phyloP scores from a whole-genome alignment of 2,329 filamentous ascomycete species.

The Fusarium decemcellulare region DNA sequence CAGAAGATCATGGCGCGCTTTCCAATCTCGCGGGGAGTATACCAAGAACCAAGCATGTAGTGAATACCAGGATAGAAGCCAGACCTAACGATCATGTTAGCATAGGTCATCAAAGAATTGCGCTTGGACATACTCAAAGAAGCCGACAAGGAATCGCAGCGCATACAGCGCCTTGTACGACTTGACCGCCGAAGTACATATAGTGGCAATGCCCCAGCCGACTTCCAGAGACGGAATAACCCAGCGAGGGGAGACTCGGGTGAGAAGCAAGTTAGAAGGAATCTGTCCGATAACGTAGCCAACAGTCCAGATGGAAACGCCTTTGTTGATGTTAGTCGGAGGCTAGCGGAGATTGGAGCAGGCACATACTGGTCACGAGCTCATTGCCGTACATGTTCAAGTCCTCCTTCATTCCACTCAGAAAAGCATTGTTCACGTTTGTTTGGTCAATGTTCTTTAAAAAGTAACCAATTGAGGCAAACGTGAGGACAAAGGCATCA shows the following conservation, averaged over 20 bases:
- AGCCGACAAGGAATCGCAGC: conserved; percentile 30
- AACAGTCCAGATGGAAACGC: conserved; percentile 34
- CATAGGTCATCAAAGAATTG: neutral
- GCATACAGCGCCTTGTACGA: conserved; percentile 28
- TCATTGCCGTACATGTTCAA: conserved; percentile 37
- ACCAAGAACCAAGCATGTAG: conserved; percentile 43
- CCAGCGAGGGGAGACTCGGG: conserved; percentile 30
- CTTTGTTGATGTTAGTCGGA: neutral
- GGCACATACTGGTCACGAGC: conserved; percentile 38
- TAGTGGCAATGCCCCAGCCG: conserved; percentile 34
- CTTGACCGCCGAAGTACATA: conserved; percentile 28
- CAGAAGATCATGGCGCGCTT: conserved; percentile 39
- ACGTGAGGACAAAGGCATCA: conserved; percentile 52
- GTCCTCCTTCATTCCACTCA: conserved; percentile 43
- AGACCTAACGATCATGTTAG: conserved; percentile 15
- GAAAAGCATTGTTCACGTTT: conserved; percentile 57
- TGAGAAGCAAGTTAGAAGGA: conserved; percentile 30
- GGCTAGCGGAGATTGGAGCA: fast-evolving
- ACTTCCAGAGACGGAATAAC: conserved; percentile 35
- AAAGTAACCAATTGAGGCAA: conserved; percentile 53
- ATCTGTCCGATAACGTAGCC: conserved; percentile 39
- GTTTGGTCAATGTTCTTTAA: conserved; percentile 56
- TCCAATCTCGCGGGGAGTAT: conserved; percentile 39
- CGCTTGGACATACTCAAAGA: conserved; percentile 28
- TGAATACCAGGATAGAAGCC: conserved; percentile 37